Conservation (phyloP, 1,284 basidiomycete genomes). For the Cystobasidium slooffiae region DNA sequence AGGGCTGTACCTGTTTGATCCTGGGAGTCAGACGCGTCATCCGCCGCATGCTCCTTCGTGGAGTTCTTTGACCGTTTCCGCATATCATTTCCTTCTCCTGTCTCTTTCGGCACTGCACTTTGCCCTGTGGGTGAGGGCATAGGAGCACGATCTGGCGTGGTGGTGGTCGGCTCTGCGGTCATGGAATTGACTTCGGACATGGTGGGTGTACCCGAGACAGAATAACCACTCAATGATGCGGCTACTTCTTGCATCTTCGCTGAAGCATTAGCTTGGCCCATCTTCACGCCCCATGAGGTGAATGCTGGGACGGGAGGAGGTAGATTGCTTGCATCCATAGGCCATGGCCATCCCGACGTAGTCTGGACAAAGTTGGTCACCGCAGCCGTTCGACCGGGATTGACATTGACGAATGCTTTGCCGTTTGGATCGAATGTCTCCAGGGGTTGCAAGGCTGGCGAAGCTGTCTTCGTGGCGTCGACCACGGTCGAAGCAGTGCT, state of each 20-base stretch:
- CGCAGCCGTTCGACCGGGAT: neutral
- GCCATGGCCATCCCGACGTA: constrained; percentile 2
- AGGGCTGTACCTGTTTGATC: constrained; percentile 11
- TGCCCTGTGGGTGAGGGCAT: neutral
- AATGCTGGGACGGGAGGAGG: neutral
- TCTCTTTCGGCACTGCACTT: neutral
- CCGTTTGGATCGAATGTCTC: neutral
- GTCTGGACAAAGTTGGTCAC: neutral
- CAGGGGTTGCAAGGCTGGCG: neutral
- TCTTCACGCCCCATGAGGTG: constrained; percentile 3
- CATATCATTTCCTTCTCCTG: neutral
- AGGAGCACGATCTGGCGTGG: neutral
- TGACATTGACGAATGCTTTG: neutral
- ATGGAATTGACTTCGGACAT: too few species aligned
- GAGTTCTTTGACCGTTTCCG: neutral
- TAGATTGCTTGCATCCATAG: constrained; percentile 1
- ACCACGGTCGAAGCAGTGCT: neutral
- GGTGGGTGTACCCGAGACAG: too few species aligned
- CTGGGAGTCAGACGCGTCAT: neutral
- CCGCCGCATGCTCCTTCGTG: neutral
- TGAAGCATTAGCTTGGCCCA: neutral
- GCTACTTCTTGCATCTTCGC: neutral
- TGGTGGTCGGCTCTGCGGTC: neutral
- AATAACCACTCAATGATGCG: neutral
- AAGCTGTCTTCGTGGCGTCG: neutral